A percentile compares a stretch with the other conserved stretches of the same genome.
Conservation (phyloP, 2,329 filamentous ascomycete species). For the Chaetothyriales sp. region DNA sequence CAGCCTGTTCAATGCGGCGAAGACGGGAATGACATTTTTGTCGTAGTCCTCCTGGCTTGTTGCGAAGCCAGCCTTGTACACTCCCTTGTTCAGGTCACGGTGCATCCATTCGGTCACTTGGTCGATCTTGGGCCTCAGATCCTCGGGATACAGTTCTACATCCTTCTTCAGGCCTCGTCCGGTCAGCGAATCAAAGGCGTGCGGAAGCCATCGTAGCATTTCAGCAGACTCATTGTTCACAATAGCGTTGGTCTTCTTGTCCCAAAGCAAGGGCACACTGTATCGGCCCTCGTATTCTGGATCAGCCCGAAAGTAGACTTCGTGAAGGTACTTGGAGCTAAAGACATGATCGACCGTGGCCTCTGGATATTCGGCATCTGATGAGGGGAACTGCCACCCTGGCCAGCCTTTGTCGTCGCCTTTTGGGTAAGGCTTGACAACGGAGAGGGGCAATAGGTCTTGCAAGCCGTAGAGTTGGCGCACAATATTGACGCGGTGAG, state of each 20-base stretch:
- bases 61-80: conserved; percentile 51
- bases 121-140: conserved; percentile 39
- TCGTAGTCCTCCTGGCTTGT: conserved; percentile 43
- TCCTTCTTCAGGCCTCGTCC: conserved; percentile 28
- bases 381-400: conserved; percentile 46
- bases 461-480: conserved; percentile 46
- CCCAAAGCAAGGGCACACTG: conserved; percentile 49
- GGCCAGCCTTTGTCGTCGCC: conserved; percentile 50
- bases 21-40: conserved; percentile 40
- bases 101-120: conserved; percentile 41
- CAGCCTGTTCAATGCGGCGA: conserved; percentile 46
- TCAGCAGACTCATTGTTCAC: conserved; percentile 51
- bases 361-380: conserved; percentile 41
- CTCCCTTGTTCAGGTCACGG: conserved; percentile 43
- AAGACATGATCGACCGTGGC: conserved; percentile 50
- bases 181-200: conserved; percentile 40
- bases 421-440: conserved; percentile 55
- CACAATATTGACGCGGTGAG: conserved; percentile 46
- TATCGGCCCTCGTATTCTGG: conserved; percentile 47
- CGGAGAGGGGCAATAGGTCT: conserved; percentile 37
- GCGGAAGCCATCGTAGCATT: conserved; percentile 45
- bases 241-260: conserved; percentile 41
- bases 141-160: conserved; percentile 41
- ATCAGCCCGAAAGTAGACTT: conserved; percentile 50
- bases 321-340: conserved; percentile 44